phyloP scores from a whole-genome alignment of 2,329 filamentous ascomycete species.

The Aspergillus ruber region DNA sequence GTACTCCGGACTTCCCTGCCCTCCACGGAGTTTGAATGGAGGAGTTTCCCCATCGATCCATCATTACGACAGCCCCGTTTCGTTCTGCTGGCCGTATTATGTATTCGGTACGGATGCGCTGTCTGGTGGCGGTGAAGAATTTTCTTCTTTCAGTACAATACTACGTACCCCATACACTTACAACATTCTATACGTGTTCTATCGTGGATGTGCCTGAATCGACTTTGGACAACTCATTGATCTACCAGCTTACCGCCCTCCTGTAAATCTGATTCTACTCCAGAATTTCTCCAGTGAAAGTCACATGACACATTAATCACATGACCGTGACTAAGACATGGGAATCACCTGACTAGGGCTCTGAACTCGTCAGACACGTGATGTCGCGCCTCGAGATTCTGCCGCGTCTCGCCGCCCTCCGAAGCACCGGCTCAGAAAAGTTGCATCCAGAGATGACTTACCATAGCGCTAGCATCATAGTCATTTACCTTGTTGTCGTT shows the following conservation, averaged over 20 bases:
- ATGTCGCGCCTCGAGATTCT: conserved; percentile 24
- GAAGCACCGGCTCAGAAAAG: conserved; percentile 12
- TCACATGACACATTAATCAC: too few relatives aligned
- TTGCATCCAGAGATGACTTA: conserved; percentile 9
- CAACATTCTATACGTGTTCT: too few relatives aligned
- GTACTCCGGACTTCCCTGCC: too few relatives aligned
- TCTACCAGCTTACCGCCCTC: too few relatives aligned
- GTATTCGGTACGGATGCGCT: too few relatives aligned
- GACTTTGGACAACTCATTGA: too few relatives aligned
- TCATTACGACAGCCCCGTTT: background rate
- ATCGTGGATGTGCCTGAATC: too few relatives aligned
- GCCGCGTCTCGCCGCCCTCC: conserved; percentile 25
- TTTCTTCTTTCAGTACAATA: too few relatives aligned
- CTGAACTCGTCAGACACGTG: conserved; percentile 11
- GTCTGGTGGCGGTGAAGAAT: too few relatives aligned
- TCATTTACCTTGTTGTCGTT: background rate
- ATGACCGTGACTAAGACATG: background rate
- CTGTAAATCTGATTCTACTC: too few relatives aligned
- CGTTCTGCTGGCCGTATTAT: background rate
- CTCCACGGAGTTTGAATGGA: background rate
- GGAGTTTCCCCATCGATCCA: background rate
- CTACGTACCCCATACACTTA: too few relatives aligned
- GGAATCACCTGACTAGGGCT: conserved; percentile 3
- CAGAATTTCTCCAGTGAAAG: too few relatives aligned
- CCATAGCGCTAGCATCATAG: background rate